Evolutionary conservation across 352 stramenopile genomes (phyloP).

Genomic region (Phytophthora meadii): DNA sequence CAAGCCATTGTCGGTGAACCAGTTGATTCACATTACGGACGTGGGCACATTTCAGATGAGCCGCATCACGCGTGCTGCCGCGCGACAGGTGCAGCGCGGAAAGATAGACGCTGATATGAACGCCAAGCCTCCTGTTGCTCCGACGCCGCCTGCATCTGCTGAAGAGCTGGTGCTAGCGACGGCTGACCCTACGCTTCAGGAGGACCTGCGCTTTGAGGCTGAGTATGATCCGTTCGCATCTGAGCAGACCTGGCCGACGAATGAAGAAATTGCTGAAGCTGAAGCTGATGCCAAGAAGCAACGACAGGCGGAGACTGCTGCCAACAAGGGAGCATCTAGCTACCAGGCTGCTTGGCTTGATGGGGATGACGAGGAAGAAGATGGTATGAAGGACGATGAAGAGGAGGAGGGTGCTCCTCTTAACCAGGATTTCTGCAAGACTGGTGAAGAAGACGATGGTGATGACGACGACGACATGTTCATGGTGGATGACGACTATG

Average conservation of each 20-base stretch:
- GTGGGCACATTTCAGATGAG: constrained; percentile 94
- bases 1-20: constrained; percentile 94
- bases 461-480: constrained; percentile 82
- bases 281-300: constrained; percentile 71
- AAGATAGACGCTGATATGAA: constrained; percentile 47
- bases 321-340: constrained; percentile 82
- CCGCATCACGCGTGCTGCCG: constrained; percentile 62
- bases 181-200: constrained; percentile 67
- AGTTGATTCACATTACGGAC: constrained; percentile 97
- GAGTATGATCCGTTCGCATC: constrained; percentile 95
- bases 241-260: constrained; percentile 98
- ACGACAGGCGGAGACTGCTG: constrained; percentile 46
- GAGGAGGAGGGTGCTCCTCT: constrained; percentile 44
- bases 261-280: constrained; percentile 95
- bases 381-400: constrained; percentile 71
- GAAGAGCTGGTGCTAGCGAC: constrained; percentile 65
- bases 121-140: constrained; percentile 24
- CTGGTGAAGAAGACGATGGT: constrained; percentile 61
- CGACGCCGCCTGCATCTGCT: constrained; percentile 28
- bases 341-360: constrained; percentile 97
- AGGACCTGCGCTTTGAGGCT: constrained; percentile 89
- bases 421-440: constrained; percentile 87
- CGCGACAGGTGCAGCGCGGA: constrained; percentile 53
- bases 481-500: constrained; percentile 76
- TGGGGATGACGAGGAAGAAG: constrained; percentile 67